Evolutionary conservation across 2,329 filamentous ascomycete species (phyloP).

Genomic region (Exophiala calicioides): DNA sequence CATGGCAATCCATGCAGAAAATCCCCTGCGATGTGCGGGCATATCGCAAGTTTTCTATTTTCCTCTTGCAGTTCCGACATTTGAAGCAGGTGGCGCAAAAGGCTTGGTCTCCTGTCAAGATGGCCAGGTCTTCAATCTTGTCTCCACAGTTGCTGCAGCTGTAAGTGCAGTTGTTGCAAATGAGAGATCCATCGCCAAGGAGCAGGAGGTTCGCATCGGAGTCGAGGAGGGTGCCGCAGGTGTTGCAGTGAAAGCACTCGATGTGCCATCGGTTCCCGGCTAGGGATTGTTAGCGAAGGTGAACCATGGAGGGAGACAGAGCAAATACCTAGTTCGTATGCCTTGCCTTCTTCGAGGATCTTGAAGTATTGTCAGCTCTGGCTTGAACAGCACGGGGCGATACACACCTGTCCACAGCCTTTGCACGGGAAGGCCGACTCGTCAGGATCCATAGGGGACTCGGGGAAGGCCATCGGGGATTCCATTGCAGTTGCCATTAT

Average conservation of each 20-base stretch:
- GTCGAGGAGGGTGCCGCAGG: slow-evolving; percentile 91
- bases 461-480: slow-evolving; percentile 56
- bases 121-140: slow-evolving; percentile 98
- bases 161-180: slow-evolving; percentile 99
- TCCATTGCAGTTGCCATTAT: slow-evolving; percentile 59
- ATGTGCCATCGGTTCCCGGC: slow-evolving; percentile 98
- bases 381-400: slow-evolving; percentile 12
- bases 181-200: slow-evolving; percentile 93
- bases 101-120: slow-evolving; percentile 94
- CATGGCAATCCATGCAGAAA: slow-evolving; percentile 98
- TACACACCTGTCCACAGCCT: slow-evolving; percentile 81
- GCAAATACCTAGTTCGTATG: slow-evolving; percentile 82
- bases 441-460: slow-evolving; percentile 71
- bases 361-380: slow-evolving; percentile 42
- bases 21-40: slow-evolving; percentile 97
- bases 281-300: slow-evolving; percentile 46
- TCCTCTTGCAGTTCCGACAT: slow-evolving; percentile 96
- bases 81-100: slow-evolving; percentile 97
- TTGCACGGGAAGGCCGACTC: slow-evolving; percentile 84
- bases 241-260: slow-evolving; percentile 97
- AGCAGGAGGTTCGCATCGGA: slow-evolving; percentile 97
- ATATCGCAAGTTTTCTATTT: slow-evolving; percentile 98
- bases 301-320: slow-evolving; percentile 13
- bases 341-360: slow-evolving; percentile 98
- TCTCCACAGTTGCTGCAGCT: slow-evolving; percentile 95